Conservation (phyloP, 306 rosid genomes). For the Pterocarpus santalinus region DNA sequence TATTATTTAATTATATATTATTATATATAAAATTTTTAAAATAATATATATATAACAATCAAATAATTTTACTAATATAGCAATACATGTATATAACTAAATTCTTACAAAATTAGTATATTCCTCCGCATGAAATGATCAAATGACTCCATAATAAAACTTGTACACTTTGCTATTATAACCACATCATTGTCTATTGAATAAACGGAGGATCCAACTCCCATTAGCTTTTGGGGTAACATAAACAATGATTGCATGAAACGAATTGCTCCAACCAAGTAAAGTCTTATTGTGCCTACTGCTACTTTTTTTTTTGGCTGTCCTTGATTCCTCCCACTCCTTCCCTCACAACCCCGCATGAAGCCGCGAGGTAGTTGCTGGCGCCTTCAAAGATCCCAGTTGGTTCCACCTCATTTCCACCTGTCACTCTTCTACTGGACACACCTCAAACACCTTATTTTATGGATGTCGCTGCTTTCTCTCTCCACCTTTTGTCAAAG, state of each 20-base stretch:
- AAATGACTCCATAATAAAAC: neutral
- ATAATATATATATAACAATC: too few species aligned
- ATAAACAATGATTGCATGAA: slow-evolving; percentile 3
- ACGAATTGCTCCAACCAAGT: neutral
- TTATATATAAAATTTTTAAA: too few species aligned
- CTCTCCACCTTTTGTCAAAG: neutral
- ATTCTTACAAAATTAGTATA: too few species aligned
- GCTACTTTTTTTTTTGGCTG: too few species aligned
- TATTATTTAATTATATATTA: too few species aligned
- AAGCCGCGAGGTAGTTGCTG: slow-evolving; percentile 41
- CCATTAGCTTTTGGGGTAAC: neutral
- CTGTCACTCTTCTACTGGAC: neutral
- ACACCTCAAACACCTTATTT: neutral
- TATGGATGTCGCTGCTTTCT: neutral
- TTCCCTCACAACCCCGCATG: neutral
- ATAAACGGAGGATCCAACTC: neutral
- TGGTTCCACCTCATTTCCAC: neutral
- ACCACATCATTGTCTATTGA: neutral
- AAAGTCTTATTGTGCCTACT: too few species aligned
- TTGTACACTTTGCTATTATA: neutral
- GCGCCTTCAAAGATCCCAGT: neutral
- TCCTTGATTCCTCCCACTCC: too few species aligned
- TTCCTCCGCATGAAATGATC: too few species aligned
- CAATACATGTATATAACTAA: too few species aligned
- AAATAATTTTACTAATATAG: too few species aligned